Percentiles rank a stretch among this genome's conserved stretches.
These are phyloP conservation scores for Daldinia caldariorum DNA, from an alignment of 495 filamentous ascomycete species.

Conservation along the genomic window DNA sequence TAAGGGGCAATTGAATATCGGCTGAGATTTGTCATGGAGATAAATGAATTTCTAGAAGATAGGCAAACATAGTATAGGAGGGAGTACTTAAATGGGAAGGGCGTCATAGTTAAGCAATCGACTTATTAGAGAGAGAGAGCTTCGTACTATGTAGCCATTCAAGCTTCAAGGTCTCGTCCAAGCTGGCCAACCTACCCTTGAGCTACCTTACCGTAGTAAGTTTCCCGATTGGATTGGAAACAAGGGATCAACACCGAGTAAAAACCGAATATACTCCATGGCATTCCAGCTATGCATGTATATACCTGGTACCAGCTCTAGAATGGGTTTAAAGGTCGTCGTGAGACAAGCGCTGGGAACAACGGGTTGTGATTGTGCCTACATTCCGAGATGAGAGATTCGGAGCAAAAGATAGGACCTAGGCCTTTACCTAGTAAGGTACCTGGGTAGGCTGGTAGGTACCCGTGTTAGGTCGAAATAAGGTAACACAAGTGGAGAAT, in stretches of 20 bases:
- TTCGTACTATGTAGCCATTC: background rate
- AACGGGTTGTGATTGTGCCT: constrained; percentile 5
- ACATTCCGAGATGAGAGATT: background rate
- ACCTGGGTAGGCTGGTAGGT: no score
- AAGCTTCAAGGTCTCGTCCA: constrained; percentile 18
- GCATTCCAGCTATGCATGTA: constrained; percentile 15
- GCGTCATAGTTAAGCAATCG: constrained; percentile 33
- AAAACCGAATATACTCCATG: constrained; percentile 35
- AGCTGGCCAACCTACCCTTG: background rate
- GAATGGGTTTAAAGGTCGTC: background rate
- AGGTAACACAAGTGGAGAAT: background rate
- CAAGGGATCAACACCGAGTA: constrained; percentile 27
- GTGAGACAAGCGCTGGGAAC: background rate
- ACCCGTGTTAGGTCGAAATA: background rate
- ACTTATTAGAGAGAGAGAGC: background rate
- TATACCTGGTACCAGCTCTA: constrained; percentile 11
- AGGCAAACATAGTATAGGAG: background rate
- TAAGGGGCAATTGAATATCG: constrained; percentile 13
- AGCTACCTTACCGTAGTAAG: background rate
- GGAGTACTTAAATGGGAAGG: constrained; percentile 13
- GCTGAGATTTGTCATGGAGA: constrained; percentile 3
- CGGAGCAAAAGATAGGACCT: no score
- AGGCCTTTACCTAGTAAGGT: background rate
- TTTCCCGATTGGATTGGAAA: background rate
- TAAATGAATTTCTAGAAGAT: background rate